Percentiles rank a stretch among this genome's conserved stretches.
phyloP scores from a whole-genome alignment of 2,329 filamentous ascomycete species.

The Cryphonectria nitschkei region DNA sequence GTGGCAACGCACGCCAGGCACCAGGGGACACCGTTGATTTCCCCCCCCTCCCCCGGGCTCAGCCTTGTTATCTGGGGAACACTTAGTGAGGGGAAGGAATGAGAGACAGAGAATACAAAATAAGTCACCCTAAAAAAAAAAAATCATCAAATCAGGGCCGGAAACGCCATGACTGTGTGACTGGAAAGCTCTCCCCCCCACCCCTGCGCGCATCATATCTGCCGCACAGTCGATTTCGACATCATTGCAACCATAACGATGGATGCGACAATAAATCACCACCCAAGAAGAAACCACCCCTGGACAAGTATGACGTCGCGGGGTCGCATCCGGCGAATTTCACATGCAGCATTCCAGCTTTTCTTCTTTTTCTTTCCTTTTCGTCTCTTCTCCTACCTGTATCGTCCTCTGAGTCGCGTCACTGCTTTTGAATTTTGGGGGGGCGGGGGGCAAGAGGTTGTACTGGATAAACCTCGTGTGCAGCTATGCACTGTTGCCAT shows the following conservation, averaged over 20 bases:
- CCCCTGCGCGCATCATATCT: neutral
- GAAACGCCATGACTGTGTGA: neutral
- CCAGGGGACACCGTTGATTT: neutral
- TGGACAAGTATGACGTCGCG: constrained; percentile 9
- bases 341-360: constrained; percentile 9
- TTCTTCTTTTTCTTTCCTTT: neutral
- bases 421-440: neutral
- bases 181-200: neutral
- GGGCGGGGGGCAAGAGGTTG: too few relatives aligned
- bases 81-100: neutral
- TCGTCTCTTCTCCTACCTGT: neutral
- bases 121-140: neutral
- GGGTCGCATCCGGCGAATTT: constrained; percentile 4
- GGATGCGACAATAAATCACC: neutral
- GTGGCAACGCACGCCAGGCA: neutral
- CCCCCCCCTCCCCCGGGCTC: neutral
- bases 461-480: neutral
- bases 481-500: neutral
- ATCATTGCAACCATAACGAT: neutral
- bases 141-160: neutral
- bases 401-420: neutral
- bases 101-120: too few relatives aligned
- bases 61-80: constrained; percentile 2
- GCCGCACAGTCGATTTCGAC: neutral
- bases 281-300: neutral